Conservation (phyloP, 805 yeast species). For the Candida vaughaniae region DNA sequence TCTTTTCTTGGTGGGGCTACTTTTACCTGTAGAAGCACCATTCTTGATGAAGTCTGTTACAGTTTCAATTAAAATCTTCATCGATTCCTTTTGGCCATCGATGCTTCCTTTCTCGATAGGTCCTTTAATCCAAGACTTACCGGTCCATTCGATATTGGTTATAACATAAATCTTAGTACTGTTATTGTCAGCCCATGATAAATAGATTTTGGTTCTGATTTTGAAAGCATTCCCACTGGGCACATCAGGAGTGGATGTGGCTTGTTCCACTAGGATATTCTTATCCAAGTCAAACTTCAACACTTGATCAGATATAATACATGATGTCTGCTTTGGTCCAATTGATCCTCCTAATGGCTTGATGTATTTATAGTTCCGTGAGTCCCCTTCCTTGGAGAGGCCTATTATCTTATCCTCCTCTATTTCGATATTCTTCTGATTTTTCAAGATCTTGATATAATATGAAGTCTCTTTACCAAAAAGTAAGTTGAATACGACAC, state of each 20-base stretch:
- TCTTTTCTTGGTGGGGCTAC: slow-evolving; percentile 10
- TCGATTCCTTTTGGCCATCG: slow-evolving; percentile 67
- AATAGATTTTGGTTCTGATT: slow-evolving; percentile 54
- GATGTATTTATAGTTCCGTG: slow-evolving; percentile 54
- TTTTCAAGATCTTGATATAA: slow-evolving; percentile 44
- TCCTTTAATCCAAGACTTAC: slow-evolving; percentile 74
- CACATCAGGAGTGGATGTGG: slow-evolving; percentile 75
- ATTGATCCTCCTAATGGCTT: slow-evolving; percentile 68
- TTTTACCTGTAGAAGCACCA: slow-evolving; percentile 12
- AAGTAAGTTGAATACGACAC: slow-evolving; percentile 55
- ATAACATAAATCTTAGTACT: slow-evolving; percentile 51
- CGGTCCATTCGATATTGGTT: slow-evolving; percentile 66
- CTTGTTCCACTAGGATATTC: slow-evolving; percentile 50
- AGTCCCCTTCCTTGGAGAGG: slow-evolving; percentile 22
- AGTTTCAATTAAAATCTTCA: slow-evolving; percentile 48
- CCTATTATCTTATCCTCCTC: slow-evolving; percentile 42
- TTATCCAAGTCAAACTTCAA: slow-evolving; percentile 51
- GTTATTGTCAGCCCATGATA: slow-evolving; percentile 64
- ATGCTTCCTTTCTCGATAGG: slow-evolving; percentile 74
- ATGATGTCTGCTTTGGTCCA: slow-evolving; percentile 75
- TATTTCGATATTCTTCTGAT: slow-evolving; percentile 65
- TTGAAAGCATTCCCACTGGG: slow-evolving; percentile 72
- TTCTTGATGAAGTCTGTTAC: slow-evolving; percentile 37
- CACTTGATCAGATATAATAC: slow-evolving; percentile 60
- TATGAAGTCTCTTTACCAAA: slow-evolving; percentile 60